These are phyloP conservation scores for Hyphodiscus sp. DNA, from an alignment of 2,329 filamentous ascomycete species.

Conservation along the genomic window DNA sequence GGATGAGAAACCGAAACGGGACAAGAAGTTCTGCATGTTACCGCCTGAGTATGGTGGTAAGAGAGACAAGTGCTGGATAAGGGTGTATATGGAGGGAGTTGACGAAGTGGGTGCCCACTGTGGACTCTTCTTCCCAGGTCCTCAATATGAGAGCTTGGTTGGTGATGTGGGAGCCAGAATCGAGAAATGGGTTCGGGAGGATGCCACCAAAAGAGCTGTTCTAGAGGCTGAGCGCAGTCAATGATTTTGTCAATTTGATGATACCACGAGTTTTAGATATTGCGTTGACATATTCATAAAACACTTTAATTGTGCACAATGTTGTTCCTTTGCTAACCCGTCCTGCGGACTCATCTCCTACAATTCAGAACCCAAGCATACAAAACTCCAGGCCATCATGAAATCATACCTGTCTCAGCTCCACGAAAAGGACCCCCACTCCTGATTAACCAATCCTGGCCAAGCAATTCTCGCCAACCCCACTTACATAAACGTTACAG, in stretches of 20 bases:
- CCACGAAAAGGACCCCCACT: too few relatives aligned
- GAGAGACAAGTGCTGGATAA: constrained; percentile 67
- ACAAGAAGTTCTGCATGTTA: constrained; percentile 69
- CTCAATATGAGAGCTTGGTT: constrained; percentile 71
- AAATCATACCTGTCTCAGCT: not conserved
- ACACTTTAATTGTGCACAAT: not conserved
- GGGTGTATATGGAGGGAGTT: constrained; percentile 73
- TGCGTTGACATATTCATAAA: not conserved
- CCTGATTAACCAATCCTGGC: not conserved
- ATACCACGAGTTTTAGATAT: not conserved
- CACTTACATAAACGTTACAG: not conserved
- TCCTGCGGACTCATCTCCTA: not conserved
- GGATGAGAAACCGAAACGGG: constrained; percentile 26
- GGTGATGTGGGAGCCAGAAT: constrained; percentile 64
- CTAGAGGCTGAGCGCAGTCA: not conserved
- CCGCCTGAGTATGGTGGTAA: constrained; percentile 49
- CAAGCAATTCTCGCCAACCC: not conserved
- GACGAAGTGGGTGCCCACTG: constrained; percentile 85
- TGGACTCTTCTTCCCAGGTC: constrained; percentile 67
- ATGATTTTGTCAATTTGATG: constrained; percentile 1
- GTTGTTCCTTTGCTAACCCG: not conserved
- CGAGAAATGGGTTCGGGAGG: constrained; percentile 63
- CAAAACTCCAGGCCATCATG: not conserved
- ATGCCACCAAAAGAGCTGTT: constrained; percentile 33
- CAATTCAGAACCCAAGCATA: not conserved